These are phyloP conservation scores for Colletotrichum magnum DNA, from an alignment of 2,329 filamentous ascomycete species.

Conservation along the genomic window DNA sequence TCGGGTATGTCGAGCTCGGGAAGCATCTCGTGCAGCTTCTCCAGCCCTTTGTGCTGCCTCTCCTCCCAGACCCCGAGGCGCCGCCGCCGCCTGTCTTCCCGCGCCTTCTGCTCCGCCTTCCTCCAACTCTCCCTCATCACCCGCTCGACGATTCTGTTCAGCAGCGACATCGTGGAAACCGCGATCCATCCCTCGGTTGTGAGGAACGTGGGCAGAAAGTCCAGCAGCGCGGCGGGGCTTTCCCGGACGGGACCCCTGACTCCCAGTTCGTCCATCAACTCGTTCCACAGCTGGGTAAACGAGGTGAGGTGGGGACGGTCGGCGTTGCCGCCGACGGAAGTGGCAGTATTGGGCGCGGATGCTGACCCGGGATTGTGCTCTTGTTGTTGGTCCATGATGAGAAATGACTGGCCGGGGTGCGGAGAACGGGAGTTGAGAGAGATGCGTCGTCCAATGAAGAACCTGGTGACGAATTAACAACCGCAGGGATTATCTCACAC, in stretches of 20 bases:
- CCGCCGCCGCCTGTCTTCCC: conserved; percentile 14
- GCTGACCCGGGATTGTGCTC: too few relatives aligned
- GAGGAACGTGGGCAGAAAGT: conserved; percentile 5
- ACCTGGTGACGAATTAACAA: too few relatives aligned
- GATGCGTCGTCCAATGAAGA: too few relatives aligned
- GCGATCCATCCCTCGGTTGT: conserved; percentile 31
- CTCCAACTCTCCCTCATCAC: conserved; percentile 17
- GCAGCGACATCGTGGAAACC: conserved; percentile 12
- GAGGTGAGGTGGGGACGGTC: too few relatives aligned
- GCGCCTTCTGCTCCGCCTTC: neutral
- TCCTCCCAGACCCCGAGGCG: conserved; percentile 31
- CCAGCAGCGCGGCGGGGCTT: neutral
- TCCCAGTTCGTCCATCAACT: conserved; percentile 16
- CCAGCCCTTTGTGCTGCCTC: conserved; percentile 28
- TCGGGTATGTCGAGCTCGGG: conserved; percentile 28
- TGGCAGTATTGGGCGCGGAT: too few relatives aligned
- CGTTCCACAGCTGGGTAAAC: neutral
- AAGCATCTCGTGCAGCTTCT: conserved; percentile 32
- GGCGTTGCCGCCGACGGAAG: too few relatives aligned
- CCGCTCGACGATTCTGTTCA: conserved; percentile 27
- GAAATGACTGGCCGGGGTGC: too few relatives aligned
- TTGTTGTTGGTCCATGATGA: too few relatives aligned
- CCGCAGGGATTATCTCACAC: too few relatives aligned
- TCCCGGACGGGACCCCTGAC: neutral
- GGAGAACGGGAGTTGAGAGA: too few relatives aligned